Evolutionary conservation across 2,329 filamentous ascomycete genomes (phyloP), one percentile per base, ranked within the genome.

Genomic region (Monilinia fructicola): DNA sequence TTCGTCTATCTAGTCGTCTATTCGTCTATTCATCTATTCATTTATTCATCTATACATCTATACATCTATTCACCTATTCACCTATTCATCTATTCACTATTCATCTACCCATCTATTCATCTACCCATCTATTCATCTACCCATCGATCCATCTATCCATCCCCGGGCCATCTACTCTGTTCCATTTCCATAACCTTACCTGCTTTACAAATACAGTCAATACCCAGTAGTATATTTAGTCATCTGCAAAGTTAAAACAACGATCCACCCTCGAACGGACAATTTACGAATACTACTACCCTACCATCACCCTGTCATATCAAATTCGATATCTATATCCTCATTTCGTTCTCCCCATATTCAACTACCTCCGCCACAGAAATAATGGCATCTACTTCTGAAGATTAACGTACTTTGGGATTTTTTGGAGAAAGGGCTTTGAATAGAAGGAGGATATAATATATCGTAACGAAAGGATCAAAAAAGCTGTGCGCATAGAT

Each of bases 401-500:
- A 38, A 14, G 14, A 23, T 23, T 54, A 54, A 28, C 21, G 16
- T 38, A 23, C 26, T 5, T 38, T 50, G 23, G 28, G 7, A 16
- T 48, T 35, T 60, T 38, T 35, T 42, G 38, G 12, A 31, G 14
- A 64, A 38, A 54, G 26, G 26, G 26, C 31, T 46, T 14, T 58
- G 16, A 23, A 40, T 14, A 2, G 38, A 50, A 28, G 50, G 44
- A 38, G 21, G 28, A 38, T 12, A 35, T 46, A 26, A 16, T 26
- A 16, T 26, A 38, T 64, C 42, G 18, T 11, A 28, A 26, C 28
- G 31, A 44, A 54, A 26, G 28, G 56, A 38, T 60, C n/a, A n/a
- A n/a, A 60, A 50, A 35, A 46, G 21, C 18, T 50, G 52, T 23
- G 63, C 63, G 63, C 63, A 21, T 59, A 23, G 18, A 59, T 40